phyloP scores from a whole-genome alignment of 192 early-diverging fungal species.

The Gigaspora rosea region DNA sequence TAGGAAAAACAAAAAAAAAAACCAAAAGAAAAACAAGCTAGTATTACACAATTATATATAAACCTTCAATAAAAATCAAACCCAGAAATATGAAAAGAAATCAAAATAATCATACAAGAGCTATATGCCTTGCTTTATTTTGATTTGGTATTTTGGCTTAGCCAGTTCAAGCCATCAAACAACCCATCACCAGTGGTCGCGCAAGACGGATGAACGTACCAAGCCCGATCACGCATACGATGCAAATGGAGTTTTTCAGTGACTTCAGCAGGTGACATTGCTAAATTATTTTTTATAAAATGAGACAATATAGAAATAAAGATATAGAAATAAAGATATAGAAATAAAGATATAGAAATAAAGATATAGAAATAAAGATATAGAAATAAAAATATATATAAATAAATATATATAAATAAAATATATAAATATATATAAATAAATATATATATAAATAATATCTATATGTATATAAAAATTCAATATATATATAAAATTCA shows the following conservation, averaged over 20 bases:
- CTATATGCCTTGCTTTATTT: conserved; percentile 31
- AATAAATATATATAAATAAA: not conserved
- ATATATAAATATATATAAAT: not conserved
- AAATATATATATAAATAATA: not conserved
- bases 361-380: conserved; percentile 1
- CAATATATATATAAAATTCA: too few relatives aligned
- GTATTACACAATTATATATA: too few relatives aligned
- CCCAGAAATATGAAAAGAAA: too few relatives aligned
- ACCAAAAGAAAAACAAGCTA: too few relatives aligned
- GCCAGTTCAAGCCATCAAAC: conserved; percentile 84
- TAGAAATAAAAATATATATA: too few relatives aligned
- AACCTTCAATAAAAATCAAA: too few relatives aligned
- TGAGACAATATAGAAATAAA: too few relatives aligned
- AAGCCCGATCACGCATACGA: conserved; percentile 83
- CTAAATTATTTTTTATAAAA: conserved; percentile 37
- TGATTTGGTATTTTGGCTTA: conserved; percentile 78
- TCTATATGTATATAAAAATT: not conserved
- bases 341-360: conserved; percentile 11
- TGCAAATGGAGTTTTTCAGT: conserved; percentile 88
- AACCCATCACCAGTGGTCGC: conserved; percentile 82
- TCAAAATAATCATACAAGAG: too few relatives aligned
- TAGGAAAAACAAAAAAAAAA: too few relatives aligned
- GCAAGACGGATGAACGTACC: conserved; percentile 91
- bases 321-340: not conserved
- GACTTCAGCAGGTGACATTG: conserved; percentile 95